Conservation (phyloP, 1,284 basidiomycete genomes). For the Fomitopsis palustris region DNA sequence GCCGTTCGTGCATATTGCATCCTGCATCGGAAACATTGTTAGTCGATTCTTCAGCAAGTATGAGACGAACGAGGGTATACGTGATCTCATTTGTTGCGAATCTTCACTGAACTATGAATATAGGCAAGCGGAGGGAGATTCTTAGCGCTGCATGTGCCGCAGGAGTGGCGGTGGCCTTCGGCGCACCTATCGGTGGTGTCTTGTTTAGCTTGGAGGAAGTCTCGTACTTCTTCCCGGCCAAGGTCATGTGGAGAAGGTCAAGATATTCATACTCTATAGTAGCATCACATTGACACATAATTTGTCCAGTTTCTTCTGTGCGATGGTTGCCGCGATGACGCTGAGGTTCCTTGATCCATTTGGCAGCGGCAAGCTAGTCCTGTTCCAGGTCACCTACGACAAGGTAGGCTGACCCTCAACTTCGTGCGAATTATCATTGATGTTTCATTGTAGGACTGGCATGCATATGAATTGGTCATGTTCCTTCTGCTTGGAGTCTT, state of each 20-base stretch:
- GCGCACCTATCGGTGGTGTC: constrained; percentile 91
- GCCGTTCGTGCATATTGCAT: constrained; percentile 95
- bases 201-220: constrained; percentile 93
- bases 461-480: constrained; percentile 78
- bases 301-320: constrained; percentile 80
- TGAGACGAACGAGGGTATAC: constrained; percentile 85
- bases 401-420: constrained; percentile 42
- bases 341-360: constrained; percentile 91
- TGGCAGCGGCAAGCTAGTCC: constrained; percentile 78
- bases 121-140: constrained; percentile 88
- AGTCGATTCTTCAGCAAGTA: constrained; percentile 87
- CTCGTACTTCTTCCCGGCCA: constrained; percentile 93
- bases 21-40: constrained; percentile 93
- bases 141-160: constrained; percentile 91
- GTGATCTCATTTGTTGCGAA: neutral
- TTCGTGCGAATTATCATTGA: neutral
- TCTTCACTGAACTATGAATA: neutral
- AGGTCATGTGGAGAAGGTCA: constrained; percentile 92
- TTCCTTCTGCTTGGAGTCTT: constrained; percentile 87
- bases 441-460: constrained; percentile 69
- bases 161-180: constrained; percentile 89
- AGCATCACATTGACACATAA: neutral
- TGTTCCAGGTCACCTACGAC: constrained; percentile 90
- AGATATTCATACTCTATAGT: neutral
- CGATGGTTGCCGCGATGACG: constrained; percentile 90